Evolutionary conservation across 2,329 filamentous ascomycete species (phyloP).

Genomic region (Aspergillus sp.): DNA sequence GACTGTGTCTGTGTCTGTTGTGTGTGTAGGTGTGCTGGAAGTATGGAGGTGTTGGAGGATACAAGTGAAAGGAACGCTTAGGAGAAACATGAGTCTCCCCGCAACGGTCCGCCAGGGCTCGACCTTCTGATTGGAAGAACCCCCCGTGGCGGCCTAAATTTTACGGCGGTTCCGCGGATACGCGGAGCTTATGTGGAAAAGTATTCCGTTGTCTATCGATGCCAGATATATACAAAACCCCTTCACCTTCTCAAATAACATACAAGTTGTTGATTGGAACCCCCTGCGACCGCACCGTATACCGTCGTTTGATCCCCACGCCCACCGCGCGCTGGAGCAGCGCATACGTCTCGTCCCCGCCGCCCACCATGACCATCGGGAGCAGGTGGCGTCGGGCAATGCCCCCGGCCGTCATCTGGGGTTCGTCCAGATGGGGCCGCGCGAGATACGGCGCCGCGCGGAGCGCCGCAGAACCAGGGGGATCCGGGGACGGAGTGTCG

Average conservation of each 20-base stretch:
- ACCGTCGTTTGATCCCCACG: conserved; percentile 74
- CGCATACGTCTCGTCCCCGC: conserved; percentile 64
- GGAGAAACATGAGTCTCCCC: background rate
- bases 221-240: no score
- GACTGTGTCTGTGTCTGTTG: background rate
- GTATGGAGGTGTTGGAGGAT: no score
- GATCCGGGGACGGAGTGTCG: conserved; percentile 16
- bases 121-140: background rate
- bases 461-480: conserved; percentile 24
- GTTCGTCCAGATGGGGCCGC: conserved; percentile 71
- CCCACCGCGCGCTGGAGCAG: conserved; percentile 63
- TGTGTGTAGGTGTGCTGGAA: no score
- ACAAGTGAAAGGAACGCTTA: background rate
- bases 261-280: conserved; percentile 75
- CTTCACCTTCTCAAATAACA: conserved; percentile 41
- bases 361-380: conserved; percentile 78
- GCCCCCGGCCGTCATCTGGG: conserved; percentile 69
- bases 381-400: conserved; percentile 70
- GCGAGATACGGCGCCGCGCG: conserved; percentile 45
- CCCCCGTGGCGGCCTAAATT: background rate
- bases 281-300: conserved; percentile 78
- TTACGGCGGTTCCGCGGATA: no score
- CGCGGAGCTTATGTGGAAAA: no score
- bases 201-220: no score
- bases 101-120: background rate